Evolutionary conservation across 2,329 filamentous ascomycete genomes (phyloP).

Genomic region (Aspergillus novofumigatus): DNA sequence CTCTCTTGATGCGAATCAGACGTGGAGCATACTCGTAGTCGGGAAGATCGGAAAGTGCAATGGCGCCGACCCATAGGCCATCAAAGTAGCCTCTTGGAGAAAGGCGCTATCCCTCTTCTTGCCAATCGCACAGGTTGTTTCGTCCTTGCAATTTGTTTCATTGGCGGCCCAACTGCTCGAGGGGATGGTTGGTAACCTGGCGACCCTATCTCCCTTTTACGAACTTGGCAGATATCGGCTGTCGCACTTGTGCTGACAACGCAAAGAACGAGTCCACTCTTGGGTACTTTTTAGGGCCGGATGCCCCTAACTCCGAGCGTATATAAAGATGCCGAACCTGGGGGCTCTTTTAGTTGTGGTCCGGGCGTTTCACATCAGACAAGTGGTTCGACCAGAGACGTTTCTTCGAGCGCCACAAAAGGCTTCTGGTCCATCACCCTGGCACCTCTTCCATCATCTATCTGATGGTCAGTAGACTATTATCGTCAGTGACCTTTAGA

Average conservation of each 20-base stretch:
- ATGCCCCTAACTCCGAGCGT: slow-evolving; percentile 11
- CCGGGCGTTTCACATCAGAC: not conserved
- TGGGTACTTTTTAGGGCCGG: slow-evolving; percentile 7
- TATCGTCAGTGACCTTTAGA: slow-evolving; percentile 2
- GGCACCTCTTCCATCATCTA: not conserved
- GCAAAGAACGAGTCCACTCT: not conserved
- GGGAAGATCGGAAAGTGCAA: slow-evolving; percentile 20
- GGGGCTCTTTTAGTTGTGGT: slow-evolving; percentile 3
- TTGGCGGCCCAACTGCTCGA: slow-evolving; percentile 17
- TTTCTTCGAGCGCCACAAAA: not conserved
- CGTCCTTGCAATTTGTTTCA: slow-evolving; percentile 15
- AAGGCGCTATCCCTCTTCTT: slow-evolving; percentile 21
- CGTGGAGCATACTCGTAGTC: slow-evolving; percentile 16
- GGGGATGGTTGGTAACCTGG: slow-evolving; percentile 12
- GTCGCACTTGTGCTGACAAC: not conserved
- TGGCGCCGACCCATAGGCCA: slow-evolving; percentile 20
- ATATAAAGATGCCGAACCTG: slow-evolving; percentile 3
- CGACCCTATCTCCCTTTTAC: not conserved
- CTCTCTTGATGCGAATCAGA: slow-evolving; percentile 9
- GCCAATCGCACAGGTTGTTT: slow-evolving; percentile 20
- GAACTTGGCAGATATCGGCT: slow-evolving; percentile 5
- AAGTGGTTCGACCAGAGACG: not conserved
- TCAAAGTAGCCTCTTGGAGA: slow-evolving; percentile 16
- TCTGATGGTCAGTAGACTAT: not conserved
- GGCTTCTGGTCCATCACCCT: not conserved